Percentiles rank a stretch among this genome's conserved stretches.
phyloP scores from a whole-genome alignment of 2,329 filamentous ascomycete genomes.

The Neurospora sp. region DNA sequence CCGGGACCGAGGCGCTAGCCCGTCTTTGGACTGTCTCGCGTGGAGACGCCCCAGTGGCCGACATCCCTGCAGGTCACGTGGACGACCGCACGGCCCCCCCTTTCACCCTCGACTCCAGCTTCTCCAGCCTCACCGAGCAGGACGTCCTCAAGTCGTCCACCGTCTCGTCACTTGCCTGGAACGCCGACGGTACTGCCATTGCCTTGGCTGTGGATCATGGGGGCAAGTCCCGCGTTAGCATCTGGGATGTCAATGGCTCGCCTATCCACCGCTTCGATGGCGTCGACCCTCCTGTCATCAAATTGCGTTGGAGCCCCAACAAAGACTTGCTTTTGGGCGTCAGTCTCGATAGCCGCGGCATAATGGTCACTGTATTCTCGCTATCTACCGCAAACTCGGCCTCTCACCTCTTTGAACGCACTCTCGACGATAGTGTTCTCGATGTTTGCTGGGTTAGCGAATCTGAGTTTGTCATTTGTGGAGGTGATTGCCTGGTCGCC shows the following conservation, averaged over 20 bases:
- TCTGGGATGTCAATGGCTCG: constrained; percentile 46
- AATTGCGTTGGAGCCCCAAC: constrained; percentile 50
- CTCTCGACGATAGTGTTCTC: constrained; percentile 39
- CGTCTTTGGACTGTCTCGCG: constrained; percentile 56
- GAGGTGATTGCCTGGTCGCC: constrained; percentile 42
- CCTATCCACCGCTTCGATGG: constrained; percentile 44
- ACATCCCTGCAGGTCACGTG: constrained; percentile 38
- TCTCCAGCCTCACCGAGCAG: constrained; percentile 41
- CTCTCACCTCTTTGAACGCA: constrained; percentile 41
- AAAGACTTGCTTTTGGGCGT: constrained; percentile 47
- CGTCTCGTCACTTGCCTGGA: constrained; percentile 53
- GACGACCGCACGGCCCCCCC: constrained; percentile 27
- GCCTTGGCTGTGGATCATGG: constrained; percentile 49
- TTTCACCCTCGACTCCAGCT: constrained; percentile 12
- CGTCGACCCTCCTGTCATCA: constrained; percentile 51
- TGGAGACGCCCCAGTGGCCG: constrained; percentile 34
- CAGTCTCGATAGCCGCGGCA: constrained; percentile 42
- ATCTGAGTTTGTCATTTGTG: constrained; percentile 48
- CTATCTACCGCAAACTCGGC: constrained; percentile 33
- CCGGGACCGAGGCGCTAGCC: constrained; percentile 61
- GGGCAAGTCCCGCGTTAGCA: constrained; percentile 41
- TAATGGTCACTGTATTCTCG: constrained; percentile 45
- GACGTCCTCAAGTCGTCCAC: constrained; percentile 41
- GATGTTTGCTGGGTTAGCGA: constrained; percentile 53
- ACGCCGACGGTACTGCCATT: constrained; percentile 43